Conservation (phyloP, 2,329 filamentous ascomycete species). For the Penicillium palitans region DNA sequence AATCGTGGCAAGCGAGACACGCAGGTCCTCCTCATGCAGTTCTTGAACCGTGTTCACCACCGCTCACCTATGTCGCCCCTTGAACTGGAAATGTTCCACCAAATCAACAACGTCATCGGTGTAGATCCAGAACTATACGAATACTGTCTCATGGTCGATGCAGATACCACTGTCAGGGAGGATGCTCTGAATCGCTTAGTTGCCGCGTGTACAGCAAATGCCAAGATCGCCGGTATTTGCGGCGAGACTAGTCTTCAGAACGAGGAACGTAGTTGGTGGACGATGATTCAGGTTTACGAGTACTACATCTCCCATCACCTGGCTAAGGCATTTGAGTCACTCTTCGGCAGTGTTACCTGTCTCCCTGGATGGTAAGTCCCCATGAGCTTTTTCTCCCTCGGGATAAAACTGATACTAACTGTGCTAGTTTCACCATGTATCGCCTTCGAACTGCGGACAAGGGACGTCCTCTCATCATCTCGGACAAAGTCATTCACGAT, state of each 20-base stretch:
- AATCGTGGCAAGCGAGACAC: conserved; percentile 99
- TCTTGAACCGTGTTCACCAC: conserved; percentile 96
- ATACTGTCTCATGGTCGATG: conserved; percentile 95
- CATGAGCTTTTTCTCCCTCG: background rate
- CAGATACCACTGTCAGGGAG: conserved; percentile 89
- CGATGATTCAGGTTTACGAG: conserved; percentile 99
- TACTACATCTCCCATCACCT: conserved; percentile 99
- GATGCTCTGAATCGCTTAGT: conserved; percentile 92
- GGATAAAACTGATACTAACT: conserved; percentile 39
- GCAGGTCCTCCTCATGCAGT: conserved; percentile 92
- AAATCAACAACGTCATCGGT: conserved; percentile 98
- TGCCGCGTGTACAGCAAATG: conserved; percentile 86
- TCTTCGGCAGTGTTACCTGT: conserved; percentile 98
- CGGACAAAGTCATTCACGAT: conserved; percentile 81
- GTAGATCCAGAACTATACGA: conserved; percentile 97
- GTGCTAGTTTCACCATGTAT: conserved; percentile 93
- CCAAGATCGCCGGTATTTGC: conserved; percentile 95
- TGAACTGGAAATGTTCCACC: conserved; percentile 97
- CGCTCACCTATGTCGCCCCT: conserved; percentile 91
- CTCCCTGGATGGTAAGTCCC: conserved; percentile 90
- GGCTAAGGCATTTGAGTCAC: conserved; percentile 93
- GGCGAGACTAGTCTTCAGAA: conserved; percentile 96
- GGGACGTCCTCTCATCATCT: conserved; percentile 90
- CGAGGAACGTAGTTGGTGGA: conserved; percentile 94
- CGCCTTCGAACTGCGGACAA: conserved; percentile 90